Conservation (phyloP, 1,284 basidiomycete species). For the Sporisorium graminicola region DNA sequence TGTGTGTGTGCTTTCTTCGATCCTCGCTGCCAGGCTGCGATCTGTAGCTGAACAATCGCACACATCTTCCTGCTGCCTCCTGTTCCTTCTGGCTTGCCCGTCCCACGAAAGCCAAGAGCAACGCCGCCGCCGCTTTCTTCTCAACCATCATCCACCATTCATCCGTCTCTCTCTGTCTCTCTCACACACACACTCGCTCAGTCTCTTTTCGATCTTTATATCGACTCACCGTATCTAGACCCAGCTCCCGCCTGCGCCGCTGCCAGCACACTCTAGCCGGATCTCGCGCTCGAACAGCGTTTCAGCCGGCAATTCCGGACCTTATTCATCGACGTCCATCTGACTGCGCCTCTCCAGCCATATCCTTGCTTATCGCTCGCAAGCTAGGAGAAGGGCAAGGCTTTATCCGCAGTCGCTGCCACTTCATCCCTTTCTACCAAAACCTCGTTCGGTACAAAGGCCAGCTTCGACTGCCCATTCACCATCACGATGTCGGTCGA, state of each 20-base stretch:
- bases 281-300: not conserved
- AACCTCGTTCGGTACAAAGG: not conserved
- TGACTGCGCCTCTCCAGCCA: not conserved
- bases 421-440: not conserved
- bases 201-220: not conserved
- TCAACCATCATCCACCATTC: not conserved
- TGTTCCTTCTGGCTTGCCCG: not conserved
- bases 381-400: not conserved
- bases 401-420: not conserved
- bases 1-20: constrained; percentile 19
- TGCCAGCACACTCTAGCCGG: not conserved
- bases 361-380: not conserved
- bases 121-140: constrained; percentile 4
- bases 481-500: constrained; percentile 47
- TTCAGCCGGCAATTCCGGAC: not conserved
- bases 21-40: constrained; percentile 9
- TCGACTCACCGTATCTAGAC: not conserved
- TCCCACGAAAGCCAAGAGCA: constrained; percentile 1
- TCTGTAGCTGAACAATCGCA: constrained; percentile 15
- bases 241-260: not conserved
- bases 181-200: not conserved
- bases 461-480: constrained; percentile 1
- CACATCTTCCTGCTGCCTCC: not conserved
- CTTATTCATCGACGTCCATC: not conserved
- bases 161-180: not conserved